These are phyloP conservation scores for Daldinia loculata DNA, from an alignment of 495 filamentous ascomycete species.

Conservation along the genomic window DNA sequence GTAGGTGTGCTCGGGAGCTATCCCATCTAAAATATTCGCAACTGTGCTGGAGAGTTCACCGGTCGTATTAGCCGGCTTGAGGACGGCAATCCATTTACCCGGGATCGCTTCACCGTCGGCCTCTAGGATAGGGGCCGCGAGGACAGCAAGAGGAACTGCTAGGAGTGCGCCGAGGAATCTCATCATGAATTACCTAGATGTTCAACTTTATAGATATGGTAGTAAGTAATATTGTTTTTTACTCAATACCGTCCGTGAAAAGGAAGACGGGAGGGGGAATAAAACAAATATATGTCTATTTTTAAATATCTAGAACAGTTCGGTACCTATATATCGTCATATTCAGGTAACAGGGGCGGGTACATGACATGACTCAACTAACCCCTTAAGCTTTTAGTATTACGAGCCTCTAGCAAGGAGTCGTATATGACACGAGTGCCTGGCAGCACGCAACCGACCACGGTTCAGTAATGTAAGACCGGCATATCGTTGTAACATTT, in stretches of 20 bases:
- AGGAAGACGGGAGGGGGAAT: not conserved
- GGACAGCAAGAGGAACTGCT: slow-evolving; percentile 22
- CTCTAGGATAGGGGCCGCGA: slow-evolving; percentile 48
- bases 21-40: slow-evolving; percentile 35
- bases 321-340: not conserved
- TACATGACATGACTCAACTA: slow-evolving; percentile 27
- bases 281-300: too few relatives aligned
- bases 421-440: slow-evolving; percentile 12
- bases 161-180: slow-evolving; percentile 38
- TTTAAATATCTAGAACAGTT: too few relatives aligned
- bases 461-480: slow-evolving; percentile 14
- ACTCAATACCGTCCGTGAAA: not conserved
- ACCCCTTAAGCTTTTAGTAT: slow-evolving; percentile 25
- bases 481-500: slow-evolving; percentile 24
- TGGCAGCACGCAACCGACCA: slow-evolving; percentile 18
- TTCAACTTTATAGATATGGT: not conserved
- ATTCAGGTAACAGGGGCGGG: not conserved
- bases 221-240: not conserved
- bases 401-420: slow-evolving; percentile 10
- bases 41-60: slow-evolving; percentile 37
- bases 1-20: slow-evolving; percentile 49
- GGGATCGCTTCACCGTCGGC: slow-evolving; percentile 50
- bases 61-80: slow-evolving; percentile 51
- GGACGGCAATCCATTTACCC: slow-evolving; percentile 65
- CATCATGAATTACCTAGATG: slow-evolving; percentile 33